Evolutionary conservation across 768 basidiomycete species (phyloP), one percentile per base, ranked within the genome.

Genomic region (Termitomyces sp.): DNA sequence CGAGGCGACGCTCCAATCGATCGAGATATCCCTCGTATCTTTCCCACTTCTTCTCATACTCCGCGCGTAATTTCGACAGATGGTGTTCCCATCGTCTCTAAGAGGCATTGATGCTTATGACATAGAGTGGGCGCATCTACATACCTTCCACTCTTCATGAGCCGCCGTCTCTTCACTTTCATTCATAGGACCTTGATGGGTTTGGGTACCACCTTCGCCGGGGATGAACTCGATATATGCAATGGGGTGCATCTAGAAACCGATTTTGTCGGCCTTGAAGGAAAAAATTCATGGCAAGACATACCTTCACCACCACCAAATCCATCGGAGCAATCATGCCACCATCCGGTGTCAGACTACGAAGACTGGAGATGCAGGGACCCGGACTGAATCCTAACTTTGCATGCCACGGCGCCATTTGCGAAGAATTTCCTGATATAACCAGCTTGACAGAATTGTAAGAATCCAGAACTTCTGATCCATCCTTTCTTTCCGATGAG

Each of bases 321-420:
- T 94, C 88, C 79, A 95, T 76, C 8, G 86, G 78, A 7, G 87
- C 74, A 0, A 96, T 80, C 7, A 76, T 60, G 0, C 96, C 97
- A 0, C 97, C 97, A 63, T 95, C 90, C 0, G 84, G 68, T 0
- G 86, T 86, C 49, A 99, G 70, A 64, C 88, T 91, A 56, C 85
- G 79, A 59, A 98, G 72, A 0, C 89, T 89, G 0, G 91, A 83
- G 27, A 95, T 76, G 63, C 80, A 89, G 1, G 85, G 86, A 4
- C 73, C 72, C 23, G 64, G 72, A 57, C 81, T 81, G 65, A 92
- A 92, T 7, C 97, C 97, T 6, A 99, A 79, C 61, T 87, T 91
- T 1, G 85, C 76, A 65, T 97, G 83, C 97, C 97, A 99, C 0
- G 85, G 81, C 4, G 88, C 89, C 52, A 95, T 76, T 59, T 89